phyloP scores from a whole-genome alignment of 805 yeast species.

The Saccharomycopsis fermentans region DNA sequence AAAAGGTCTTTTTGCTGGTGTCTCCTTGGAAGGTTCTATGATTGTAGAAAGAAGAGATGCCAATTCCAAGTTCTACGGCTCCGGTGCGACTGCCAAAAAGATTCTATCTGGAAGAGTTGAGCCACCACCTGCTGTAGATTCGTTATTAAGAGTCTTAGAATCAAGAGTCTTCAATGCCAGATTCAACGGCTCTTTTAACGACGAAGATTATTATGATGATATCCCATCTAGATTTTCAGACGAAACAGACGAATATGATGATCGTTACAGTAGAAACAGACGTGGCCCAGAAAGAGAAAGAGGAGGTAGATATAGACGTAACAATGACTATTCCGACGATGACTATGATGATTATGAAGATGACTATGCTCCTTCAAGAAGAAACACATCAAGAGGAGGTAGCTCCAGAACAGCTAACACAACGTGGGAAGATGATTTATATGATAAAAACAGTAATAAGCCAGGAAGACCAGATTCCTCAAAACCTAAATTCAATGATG shows the following conservation, averaged over 20 bases:
- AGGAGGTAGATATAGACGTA: slow-evolving; percentile 23
- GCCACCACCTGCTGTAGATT: slow-evolving; percentile 84
- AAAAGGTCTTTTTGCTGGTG: slow-evolving; percentile 95
- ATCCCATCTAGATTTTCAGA: slow-evolving; percentile 60
- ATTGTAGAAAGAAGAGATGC: slow-evolving; percentile 96
- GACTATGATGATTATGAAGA: slow-evolving; percentile 24
- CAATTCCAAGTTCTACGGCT: slow-evolving; percentile 88
- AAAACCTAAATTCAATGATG: slow-evolving; percentile 30
- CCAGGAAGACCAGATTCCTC: slow-evolving; percentile 28
- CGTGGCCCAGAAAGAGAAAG: slow-evolving; percentile 22
- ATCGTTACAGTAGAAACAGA: slow-evolving; percentile 21
- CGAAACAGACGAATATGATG: slow-evolving; percentile 40
- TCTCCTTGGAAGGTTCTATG: slow-evolving; percentile 93
- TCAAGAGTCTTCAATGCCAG: slow-evolving; percentile 68
- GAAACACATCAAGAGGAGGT: slow-evolving; percentile 9
- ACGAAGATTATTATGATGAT: slow-evolving; percentile 66
- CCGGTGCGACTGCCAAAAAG: slow-evolving; percentile 74
- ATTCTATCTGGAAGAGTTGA: slow-evolving; percentile 83
- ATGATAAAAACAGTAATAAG: slow-evolving; percentile 41
- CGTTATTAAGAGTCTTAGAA: slow-evolving; percentile 76
- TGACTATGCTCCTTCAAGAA: slow-evolving; percentile 11
- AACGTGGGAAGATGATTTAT: slow-evolving; percentile 86
- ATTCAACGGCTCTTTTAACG: slow-evolving; percentile 40
- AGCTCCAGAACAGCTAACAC: slow-evolving; percentile 22
- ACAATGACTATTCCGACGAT: slow-evolving; percentile 21